Evolutionary conservation across 345 rosid genomes (phyloP), one percentile per base, ranked within the genome.

Genomic region (Bruguiera sexangula): DNA sequence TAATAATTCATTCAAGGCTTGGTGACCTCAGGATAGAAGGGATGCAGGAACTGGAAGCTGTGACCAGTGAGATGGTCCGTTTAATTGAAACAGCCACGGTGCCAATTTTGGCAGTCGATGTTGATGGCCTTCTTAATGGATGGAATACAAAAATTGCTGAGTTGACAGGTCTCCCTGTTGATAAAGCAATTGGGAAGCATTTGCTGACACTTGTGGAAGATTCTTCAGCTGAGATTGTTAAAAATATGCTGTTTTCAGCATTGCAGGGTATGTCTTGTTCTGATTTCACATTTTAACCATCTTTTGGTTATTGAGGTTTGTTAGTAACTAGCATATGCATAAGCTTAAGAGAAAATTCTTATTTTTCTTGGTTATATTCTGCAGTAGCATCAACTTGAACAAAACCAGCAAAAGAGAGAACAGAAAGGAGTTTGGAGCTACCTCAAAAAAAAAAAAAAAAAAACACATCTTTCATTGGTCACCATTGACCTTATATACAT

Each of bases 91-190:
- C 98, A 21, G 98, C 98, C 52, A 79, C 85, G 0, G 98, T 90
- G 32, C 98, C 98, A 11, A 89, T 93, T 65, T 79, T 93, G 84
- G 97, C 98, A 2, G 90, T 93, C 71, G 91, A 91, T 82, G 87
- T 84, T 57, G 91, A 89, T 78, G 98, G 98, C 61, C 80, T 79
- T 72, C 82, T 93, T 57, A 93, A 93, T 75, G 98, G 98, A 29
- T 93, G 98, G 98, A 94, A 94, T 78, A 81, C 91, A 9, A 94
- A 94, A 80, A 85, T 91, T 70, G 84, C 97, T 22, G 98, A 91
- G 80, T 73, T 91, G 70, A 88, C 97, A 2, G 93, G 95, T 72
- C 93, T 94, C 67, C 66, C 90, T 8, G 90, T 91, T 80, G 93
- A 88, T 77, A 72, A 82, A 63, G 98, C 97, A 54, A 91, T 91